phyloP scores from a whole-genome alignment of 2,329 filamentous ascomycete species.

The Mycogone perniciosa region DNA sequence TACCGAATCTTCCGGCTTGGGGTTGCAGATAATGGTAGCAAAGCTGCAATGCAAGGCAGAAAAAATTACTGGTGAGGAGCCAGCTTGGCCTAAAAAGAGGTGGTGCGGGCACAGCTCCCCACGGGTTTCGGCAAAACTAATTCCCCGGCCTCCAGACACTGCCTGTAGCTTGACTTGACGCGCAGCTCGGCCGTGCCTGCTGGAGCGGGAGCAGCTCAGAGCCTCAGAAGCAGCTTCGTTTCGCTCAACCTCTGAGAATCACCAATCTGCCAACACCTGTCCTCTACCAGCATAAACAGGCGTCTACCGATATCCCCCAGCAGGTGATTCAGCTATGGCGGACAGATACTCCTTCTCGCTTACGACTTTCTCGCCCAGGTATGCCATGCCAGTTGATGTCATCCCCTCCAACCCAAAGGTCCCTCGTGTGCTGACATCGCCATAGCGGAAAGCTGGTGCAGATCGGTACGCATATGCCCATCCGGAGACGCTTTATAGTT shows the following conservation, averaged over 20 bases:
- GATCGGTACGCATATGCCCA: slow-evolving; percentile 57
- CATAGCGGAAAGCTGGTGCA: slow-evolving; percentile 94
- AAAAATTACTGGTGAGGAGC: neutral
- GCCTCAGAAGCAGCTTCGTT: slow-evolving; percentile 14
- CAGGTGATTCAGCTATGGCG: slow-evolving; percentile 59
- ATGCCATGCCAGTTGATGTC: slow-evolving; percentile 33
- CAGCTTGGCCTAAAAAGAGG: slow-evolving; percentile 4
- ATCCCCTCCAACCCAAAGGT: slow-evolving; percentile 5
- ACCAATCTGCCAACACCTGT: slow-evolving; percentile 17
- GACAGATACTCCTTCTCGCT: slow-evolving; percentile 99
- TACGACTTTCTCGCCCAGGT: slow-evolving; percentile 99
- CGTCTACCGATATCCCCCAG: neutral
- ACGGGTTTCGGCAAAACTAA: slow-evolving; percentile 22
- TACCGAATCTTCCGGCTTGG: slow-evolving; percentile 7
- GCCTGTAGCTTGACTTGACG: slow-evolving; percentile 27
- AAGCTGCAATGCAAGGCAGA: neutral
- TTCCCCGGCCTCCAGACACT: slow-evolving; percentile 16
- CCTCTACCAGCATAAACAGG: slow-evolving; percentile 13
- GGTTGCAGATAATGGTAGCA: neutral
- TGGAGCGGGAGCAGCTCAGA: slow-evolving; percentile 27
- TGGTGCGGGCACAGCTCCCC: slow-evolving; percentile 2
- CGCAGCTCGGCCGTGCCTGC: slow-evolving; percentile 34
- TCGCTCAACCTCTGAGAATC: slow-evolving; percentile 15
- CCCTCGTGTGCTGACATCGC: slow-evolving; percentile 36
- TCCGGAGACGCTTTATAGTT: neutral